Conservation (phyloP, 306 rosid species). For the Psophocarpus tetragonolobus region DNA sequence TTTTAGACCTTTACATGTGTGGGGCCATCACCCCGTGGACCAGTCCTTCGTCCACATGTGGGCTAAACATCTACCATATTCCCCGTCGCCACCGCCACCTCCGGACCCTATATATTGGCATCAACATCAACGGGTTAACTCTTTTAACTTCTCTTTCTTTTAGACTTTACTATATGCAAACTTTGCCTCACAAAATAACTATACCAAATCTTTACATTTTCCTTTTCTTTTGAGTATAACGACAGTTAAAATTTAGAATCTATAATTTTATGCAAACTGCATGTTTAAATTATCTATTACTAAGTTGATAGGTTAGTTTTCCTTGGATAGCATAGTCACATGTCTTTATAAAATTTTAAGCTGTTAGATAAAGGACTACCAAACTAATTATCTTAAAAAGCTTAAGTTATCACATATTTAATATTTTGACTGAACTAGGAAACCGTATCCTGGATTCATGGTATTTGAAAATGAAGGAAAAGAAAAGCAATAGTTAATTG, state of each 20-base stretch:
- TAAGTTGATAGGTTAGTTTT: no score
- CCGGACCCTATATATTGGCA: slow-evolving; percentile 68
- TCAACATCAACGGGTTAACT: slow-evolving; percentile 44
- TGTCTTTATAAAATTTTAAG: background rate
- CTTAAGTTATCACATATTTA: background rate
- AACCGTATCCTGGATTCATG: background rate
- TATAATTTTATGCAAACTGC: no score
- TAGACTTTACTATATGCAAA: no score
- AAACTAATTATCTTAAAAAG: background rate
- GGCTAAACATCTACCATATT: slow-evolving; percentile 59
- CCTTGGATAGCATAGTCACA: background rate
- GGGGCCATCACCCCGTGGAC: slow-evolving; percentile 90
- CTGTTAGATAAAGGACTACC: background rate
- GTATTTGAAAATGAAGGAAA: background rate
- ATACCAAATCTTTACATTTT: no score
- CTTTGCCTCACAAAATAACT: no score
- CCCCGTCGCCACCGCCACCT: slow-evolving; percentile 44
- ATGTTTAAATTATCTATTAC: no score
- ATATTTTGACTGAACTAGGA: background rate
- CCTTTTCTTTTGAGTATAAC: no score
- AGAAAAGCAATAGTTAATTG: background rate
- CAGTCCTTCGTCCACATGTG: slow-evolving; percentile 64
- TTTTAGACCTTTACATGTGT: slow-evolving; percentile 86
- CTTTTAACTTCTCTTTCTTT: background rate
- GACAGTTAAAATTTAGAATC: no score